Evolutionary conservation across 805 yeast genomes (phyloP).

Genomic region (Ogataea henricii): DNA sequence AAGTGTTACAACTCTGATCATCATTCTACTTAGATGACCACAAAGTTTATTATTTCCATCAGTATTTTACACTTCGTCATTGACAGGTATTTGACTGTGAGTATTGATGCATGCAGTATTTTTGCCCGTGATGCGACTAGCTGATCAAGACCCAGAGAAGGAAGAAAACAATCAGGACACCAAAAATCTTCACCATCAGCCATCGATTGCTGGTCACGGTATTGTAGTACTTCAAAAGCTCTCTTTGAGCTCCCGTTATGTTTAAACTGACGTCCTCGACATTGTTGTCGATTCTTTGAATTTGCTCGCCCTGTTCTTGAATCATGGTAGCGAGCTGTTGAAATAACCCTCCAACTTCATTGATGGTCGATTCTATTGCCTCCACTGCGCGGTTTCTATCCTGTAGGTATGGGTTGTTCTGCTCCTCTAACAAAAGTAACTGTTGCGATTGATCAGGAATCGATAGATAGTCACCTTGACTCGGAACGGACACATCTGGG

Average conservation of each 20-base stretch:
- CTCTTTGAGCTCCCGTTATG: conserved; percentile 92
- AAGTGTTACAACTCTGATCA: no score
- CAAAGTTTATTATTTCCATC: background rate
- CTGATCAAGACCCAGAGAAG: conserved; percentile 78
- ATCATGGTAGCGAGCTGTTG: conserved; percentile 97
- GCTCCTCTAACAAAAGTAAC: conserved; percentile 81
- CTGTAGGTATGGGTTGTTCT: conserved; percentile 71
- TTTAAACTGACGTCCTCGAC: conserved; percentile 91
- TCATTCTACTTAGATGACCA: background rate
- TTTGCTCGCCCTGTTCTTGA: conserved; percentile 94
- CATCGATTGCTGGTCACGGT: conserved; percentile 87
- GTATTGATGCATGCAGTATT: no score
- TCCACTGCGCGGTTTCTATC: conserved; percentile 90
- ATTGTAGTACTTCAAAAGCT: conserved; percentile 85
- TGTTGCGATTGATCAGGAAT: conserved; percentile 88
- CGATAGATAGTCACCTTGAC: conserved; percentile 55
- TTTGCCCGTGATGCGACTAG: conserved; percentile 25
- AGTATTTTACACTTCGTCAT: background rate
- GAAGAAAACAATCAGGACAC: conserved; percentile 76
- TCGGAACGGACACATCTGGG: conserved; percentile 34
- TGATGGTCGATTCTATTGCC: conserved; percentile 94
- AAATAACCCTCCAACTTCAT: conserved; percentile 92
- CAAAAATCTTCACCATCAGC: conserved; percentile 88
- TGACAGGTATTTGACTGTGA: background rate
- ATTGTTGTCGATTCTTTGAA: conserved; percentile 92